Conservation (phyloP, 371 early-diverging fungal genomes). For the Polyrhizophydium stewartii region DNA sequence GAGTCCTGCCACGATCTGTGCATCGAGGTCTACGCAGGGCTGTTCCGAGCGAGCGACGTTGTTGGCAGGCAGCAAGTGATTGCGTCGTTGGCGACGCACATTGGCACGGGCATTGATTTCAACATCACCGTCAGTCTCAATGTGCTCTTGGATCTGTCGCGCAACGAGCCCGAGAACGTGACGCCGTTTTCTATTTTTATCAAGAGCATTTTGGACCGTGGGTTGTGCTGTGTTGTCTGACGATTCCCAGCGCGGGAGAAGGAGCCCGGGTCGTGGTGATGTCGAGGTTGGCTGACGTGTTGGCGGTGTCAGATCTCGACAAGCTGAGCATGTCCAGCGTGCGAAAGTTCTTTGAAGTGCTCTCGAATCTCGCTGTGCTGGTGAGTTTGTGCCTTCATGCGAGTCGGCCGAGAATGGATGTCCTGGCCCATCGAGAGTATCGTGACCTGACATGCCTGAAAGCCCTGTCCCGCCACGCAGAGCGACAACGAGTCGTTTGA, state of each 20-base stretch:
- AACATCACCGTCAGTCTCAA: constrained; percentile 12
- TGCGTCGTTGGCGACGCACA: constrained; percentile 17
- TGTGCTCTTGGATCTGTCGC: constrained; percentile 11
- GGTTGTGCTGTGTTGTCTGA: constrained; percentile 3
- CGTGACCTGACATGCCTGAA: too few species aligned
- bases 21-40: not conserved
- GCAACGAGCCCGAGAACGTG: constrained; percentile 3
- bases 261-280: not conserved
- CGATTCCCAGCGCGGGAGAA: constrained; percentile 10
- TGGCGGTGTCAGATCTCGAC: constrained; percentile 12
- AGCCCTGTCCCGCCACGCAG: not conserved
- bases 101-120: constrained; percentile 15
- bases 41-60: not conserved
- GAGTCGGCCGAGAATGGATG: too few species aligned
- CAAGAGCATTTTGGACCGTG: constrained; percentile 11
- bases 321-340: constrained; percentile 11
- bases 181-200: constrained; percentile 16
- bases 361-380: constrained; percentile 14
- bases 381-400: constrained; percentile 4
- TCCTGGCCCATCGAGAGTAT: too few species aligned
- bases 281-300: not conserved
- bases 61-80: constrained; percentile 8
- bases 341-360: constrained; percentile 18
- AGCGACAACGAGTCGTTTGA: constrained; percentile 7
- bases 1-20: constrained; percentile 1